Evolutionary conservation across 108 stramenopile genomes (phyloP).

Genomic region (Thalassiosira profunda): DNA sequence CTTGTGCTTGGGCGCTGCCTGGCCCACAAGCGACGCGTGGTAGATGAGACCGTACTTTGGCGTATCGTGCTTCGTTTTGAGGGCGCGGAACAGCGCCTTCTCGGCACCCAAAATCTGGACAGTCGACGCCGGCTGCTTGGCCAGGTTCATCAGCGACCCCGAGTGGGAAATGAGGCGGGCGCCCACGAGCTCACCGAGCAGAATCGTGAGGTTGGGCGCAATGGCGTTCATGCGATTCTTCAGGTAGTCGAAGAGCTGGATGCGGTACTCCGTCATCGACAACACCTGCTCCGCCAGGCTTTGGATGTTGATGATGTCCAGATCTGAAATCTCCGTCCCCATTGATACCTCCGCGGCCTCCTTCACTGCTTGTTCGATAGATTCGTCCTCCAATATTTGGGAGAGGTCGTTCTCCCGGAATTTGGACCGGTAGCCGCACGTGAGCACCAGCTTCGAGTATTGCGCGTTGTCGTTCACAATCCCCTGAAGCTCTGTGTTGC

Average conservation of each 20-base stretch:
- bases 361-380: constrained; percentile 89
- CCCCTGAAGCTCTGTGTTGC: constrained; percentile 84
- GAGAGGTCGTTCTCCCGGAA: constrained; percentile 88
- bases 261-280: constrained; percentile 97
- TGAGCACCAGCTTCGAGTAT: constrained; percentile 95
- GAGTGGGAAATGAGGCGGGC: constrained; percentile 99
- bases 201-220: constrained; percentile 99
- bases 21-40: constrained; percentile 99
- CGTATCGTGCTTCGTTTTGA: constrained; percentile 99
- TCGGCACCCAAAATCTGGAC: constrained; percentile 99
- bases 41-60: constrained; percentile 99
- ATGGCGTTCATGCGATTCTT: constrained; percentile 99
- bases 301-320: constrained; percentile 95
- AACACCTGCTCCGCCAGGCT: constrained; percentile 97
- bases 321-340: constrained; percentile 98
- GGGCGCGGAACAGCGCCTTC: constrained; percentile 99
- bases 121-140: constrained; percentile 99
- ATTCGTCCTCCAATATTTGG: constrained; percentile 94
- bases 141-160: constrained; percentile 98
- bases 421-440: constrained; percentile 91
- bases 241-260: constrained; percentile 98
- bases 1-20: constrained; percentile 99
- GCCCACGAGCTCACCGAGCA: constrained; percentile 99
- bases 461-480: constrained; percentile 97
- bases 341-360: constrained; percentile 98